Base-by-base conservation (phyloP, 1,139 yeast genomes). In the Debaryomyces subglobosus region DNA sequence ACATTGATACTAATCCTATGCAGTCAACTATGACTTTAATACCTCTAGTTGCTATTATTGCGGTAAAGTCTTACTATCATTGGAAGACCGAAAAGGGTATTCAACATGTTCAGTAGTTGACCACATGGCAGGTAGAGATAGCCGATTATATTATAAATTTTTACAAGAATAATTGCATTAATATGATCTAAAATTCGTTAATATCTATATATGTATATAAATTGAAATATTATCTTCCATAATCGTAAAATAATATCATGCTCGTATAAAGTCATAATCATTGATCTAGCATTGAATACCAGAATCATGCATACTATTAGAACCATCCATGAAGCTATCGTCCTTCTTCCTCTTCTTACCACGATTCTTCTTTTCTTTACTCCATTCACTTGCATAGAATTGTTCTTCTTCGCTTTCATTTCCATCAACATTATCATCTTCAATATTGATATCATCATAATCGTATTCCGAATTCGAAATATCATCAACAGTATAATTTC, bases 381-480 rank as follows among this genome's bases (percentile, higher is more conserved):
- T 44, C 70, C 70, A 65, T 18, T 60, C 53, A 16, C 50, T 47
- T 18, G 54, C 55, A 49, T 63, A 65, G 41, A 54, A 65, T 6
- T 47, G 44, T 35, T 62, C 64, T 36, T 67, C 71, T 36, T 65
- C 68, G 13, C 52, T 48, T 21, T 64, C 68, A 13, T 60, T 65
- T 5, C 58, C 63, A 21, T 59, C 68, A 5, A 53, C 55, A 8
- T 58, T 55, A 9, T 42, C 38, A 46, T 62, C 66, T 21, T 51
- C 62, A 18, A 65, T 42, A 13, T 65, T 67, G 9, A 67, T 58
- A 40, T 65, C 67, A 40, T 65, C 64, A 42, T 64, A 67, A 44
- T 63, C 59, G 50, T 53, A 66, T 12, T 61, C 62, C 13, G 39
- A 27, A 13, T 32, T 38, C 23, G 45, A 41, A 16, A 29, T 6